Evolutionary conservation across 2,329 filamentous ascomycete species (phyloP).

Genomic region (Berkeleyomyces basicola): DNA sequence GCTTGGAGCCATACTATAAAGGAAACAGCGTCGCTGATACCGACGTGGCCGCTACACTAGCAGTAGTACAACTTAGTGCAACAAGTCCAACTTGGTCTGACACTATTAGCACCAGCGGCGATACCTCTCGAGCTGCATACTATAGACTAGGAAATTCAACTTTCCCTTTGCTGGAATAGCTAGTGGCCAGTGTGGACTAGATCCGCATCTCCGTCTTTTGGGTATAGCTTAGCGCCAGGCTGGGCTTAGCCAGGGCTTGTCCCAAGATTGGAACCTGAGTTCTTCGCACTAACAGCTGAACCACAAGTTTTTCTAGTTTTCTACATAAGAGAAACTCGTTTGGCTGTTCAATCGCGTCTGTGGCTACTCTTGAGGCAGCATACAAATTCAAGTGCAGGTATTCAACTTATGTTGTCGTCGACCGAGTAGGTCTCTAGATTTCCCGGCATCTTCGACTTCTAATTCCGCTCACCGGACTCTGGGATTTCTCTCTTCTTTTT

Average conservation of each 20-base stretch:
- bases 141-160: not conserved
- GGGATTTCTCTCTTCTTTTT: not conserved
- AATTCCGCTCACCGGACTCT: not conserved
- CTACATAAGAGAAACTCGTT: not conserved
- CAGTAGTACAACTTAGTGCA: not conserved
- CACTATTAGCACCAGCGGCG: conserved; percentile 1
- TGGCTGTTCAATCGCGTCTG: not conserved
- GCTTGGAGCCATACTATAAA: not conserved
- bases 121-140: not conserved
- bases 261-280: not conserved
- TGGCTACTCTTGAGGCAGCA: not conserved
- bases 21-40: not conserved
- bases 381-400: not conserved
- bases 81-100: not conserved
- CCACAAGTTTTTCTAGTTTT: not conserved
- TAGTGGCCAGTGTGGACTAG: not conserved
- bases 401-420: not conserved
- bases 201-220: not conserved
- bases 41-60: not conserved
- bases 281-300: not conserved
- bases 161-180: conserved; percentile 1
- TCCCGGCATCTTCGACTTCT: not conserved
- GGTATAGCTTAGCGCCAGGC: not conserved
- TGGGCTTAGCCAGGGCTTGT: conserved; percentile 2
- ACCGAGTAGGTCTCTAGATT: not conserved